Evolutionary conservation across 129 eudicot species (phyloP).

Genomic region (Erigeron canadensis): DNA sequence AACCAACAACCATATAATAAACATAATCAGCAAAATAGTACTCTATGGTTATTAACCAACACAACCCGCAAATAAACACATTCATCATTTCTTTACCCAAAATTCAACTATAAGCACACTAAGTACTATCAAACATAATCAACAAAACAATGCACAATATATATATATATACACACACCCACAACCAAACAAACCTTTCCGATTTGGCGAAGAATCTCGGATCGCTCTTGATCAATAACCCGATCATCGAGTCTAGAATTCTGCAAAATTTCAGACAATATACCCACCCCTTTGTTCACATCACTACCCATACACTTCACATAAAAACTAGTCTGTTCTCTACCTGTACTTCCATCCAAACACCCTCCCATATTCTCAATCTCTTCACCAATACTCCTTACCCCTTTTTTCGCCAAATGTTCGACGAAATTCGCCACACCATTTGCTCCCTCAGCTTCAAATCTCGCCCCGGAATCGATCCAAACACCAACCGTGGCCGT

Average conservation of each 20-base stretch:
- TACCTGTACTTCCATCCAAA: slow-evolving; percentile 69
- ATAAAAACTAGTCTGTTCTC: background rate
- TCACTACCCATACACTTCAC: slow-evolving; percentile 38
- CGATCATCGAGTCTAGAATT: slow-evolving; percentile 68
- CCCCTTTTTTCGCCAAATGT: slow-evolving; percentile 90
- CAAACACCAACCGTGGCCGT: slow-evolving; percentile 96
- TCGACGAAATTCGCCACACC: slow-evolving; percentile 88
- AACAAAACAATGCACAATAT: background rate
- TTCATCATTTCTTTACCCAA: too few relatives aligned
- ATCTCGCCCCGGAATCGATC: slow-evolving; percentile 89
- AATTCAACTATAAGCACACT: too few relatives aligned
- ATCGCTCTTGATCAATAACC: slow-evolving; percentile 59
- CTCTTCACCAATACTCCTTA: slow-evolving; percentile 64
- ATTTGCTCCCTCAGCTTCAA: slow-evolving; percentile 71
- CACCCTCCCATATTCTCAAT: slow-evolving; percentile 98
- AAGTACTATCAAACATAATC: too few relatives aligned
- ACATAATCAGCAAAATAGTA: too few relatives aligned
- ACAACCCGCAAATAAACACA: too few relatives aligned
- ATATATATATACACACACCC: too few relatives aligned
- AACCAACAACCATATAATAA: too few relatives aligned
- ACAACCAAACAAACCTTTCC: slow-evolving; percentile 60
- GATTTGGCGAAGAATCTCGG: slow-evolving; percentile 88
- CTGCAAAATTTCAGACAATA: slow-evolving; percentile 79
- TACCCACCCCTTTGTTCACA: slow-evolving; percentile 63
- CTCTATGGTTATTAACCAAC: too few relatives aligned